Evolutionary conservation across 441 rosid species (phyloP).

Genomic region (Raphanus hybrid): DNA sequence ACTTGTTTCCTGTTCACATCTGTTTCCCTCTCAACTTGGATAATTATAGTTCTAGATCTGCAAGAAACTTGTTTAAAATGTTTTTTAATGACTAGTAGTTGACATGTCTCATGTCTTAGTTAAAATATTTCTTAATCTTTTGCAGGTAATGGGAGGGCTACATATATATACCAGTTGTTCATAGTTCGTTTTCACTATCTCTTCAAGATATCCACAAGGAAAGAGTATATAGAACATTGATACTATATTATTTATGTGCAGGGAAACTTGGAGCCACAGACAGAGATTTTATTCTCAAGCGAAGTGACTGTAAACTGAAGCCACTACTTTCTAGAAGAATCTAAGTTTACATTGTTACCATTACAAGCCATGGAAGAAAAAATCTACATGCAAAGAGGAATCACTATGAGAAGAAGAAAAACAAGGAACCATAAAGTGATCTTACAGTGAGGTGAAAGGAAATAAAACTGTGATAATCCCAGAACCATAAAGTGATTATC

Average conservation of each 20-base stretch:
- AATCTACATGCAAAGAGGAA: slow-evolving; percentile 32
- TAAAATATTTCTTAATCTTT: slow-evolving; percentile 8
- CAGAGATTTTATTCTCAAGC: slow-evolving; percentile 5
- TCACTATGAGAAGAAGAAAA: slow-evolving; percentile 23
- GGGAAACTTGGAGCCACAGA: slow-evolving; percentile 3
- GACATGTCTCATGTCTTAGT: slow-evolving; percentile 21
- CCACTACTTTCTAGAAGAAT: slow-evolving; percentile 28
- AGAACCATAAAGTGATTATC: too few relatives aligned
- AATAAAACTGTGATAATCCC: too few relatives aligned
- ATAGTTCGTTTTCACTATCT: slow-evolving; percentile 24
- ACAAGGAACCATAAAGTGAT: slow-evolving; percentile 1
- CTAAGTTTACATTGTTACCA: slow-evolving; percentile 31
- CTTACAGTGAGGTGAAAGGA: too few relatives aligned
- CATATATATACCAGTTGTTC: slow-evolving; percentile 19
- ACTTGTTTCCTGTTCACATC: slow-evolving; percentile 7
- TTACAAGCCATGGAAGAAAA: slow-evolving; percentile 32
- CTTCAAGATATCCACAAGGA: slow-evolving; percentile 12
- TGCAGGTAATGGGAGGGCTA: slow-evolving; percentile 5
- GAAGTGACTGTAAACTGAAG: slow-evolving; percentile 17
- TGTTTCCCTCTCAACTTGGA: slow-evolving; percentile 10
- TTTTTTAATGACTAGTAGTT: slow-evolving; percentile 26
- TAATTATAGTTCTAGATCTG: slow-evolving; percentile 2
- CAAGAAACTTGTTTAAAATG: slow-evolving; percentile 37
- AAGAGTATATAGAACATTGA: not conserved
- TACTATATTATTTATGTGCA: not conserved